Percentiles rank a stretch among this genome's conserved stretches.
These are phyloP conservation scores for Blumeriella jaapii DNA, from an alignment of 2,329 filamentous ascomycete species.

Conservation along the genomic window DNA sequence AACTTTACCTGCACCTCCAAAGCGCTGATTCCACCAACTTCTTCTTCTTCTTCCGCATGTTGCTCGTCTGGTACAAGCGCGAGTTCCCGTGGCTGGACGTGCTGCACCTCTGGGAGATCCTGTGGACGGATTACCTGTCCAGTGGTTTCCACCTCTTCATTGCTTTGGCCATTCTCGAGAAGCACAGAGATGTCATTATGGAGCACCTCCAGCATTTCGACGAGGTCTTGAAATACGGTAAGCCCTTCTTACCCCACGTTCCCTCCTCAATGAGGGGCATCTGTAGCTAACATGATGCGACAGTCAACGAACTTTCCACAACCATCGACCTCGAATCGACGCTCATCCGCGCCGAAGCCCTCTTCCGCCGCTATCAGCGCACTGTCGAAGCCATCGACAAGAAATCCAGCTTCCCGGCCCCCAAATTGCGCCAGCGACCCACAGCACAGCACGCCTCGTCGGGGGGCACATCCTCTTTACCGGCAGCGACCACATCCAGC, in stretches of 20 bases:
- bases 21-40: constrained; percentile 94
- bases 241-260: constrained; percentile 22
- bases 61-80: constrained; percentile 97
- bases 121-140: constrained; percentile 89
- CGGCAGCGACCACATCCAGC: constrained; percentile 14
- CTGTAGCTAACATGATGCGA: constrained; percentile 1
- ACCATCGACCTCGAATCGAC: constrained; percentile 86
- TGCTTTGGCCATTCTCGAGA: constrained; percentile 86
- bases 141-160: constrained; percentile 92
- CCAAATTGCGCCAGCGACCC: constrained; percentile 27
- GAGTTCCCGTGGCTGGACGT: constrained; percentile 89
- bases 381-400: constrained; percentile 88
- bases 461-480: constrained; percentile 1
- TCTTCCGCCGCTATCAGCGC: constrained; percentile 80
- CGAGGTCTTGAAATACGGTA: constrained; percentile 92
- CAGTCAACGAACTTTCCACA: constrained; percentile 88
- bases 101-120: constrained; percentile 75
- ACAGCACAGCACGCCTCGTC: constrained; percentile 4
- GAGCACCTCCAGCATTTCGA: constrained; percentile 88
- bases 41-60: constrained; percentile 99
- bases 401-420: constrained; percentile 70
- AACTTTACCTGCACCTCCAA: constrained; percentile 82
- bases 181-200: constrained; percentile 95
- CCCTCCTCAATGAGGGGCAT: neutral
- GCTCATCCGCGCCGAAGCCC: constrained; percentile 73